A percentile compares a stretch with the other conserved stretches of the same genome.
Conservation (phyloP, 2,329 filamentous ascomycete genomes). For the Neocucurbitaria cava region DNA sequence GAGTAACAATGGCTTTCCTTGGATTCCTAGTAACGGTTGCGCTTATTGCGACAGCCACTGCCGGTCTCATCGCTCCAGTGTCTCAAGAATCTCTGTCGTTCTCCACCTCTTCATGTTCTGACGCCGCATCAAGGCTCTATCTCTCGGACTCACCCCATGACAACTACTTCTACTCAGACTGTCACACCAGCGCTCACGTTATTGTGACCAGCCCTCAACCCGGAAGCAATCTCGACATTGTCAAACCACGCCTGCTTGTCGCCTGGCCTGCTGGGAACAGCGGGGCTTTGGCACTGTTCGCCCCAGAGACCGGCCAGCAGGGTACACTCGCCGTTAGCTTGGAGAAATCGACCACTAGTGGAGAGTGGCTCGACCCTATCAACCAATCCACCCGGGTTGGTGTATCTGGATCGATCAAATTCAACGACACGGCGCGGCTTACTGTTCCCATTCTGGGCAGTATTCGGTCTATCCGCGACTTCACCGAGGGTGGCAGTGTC, state of each 20-base stretch:
- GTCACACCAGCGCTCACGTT: constrained; percentile 64
- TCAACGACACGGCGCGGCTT: constrained; percentile 65
- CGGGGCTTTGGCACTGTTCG: constrained; percentile 64
- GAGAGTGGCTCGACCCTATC: constrained; percentile 57
- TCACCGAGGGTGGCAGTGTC: constrained; percentile 64
- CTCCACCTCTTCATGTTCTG: constrained; percentile 9
- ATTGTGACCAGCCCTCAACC: constrained; percentile 65
- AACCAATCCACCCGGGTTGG: constrained; percentile 56
- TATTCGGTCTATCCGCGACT: constrained; percentile 68
- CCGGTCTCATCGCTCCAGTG: not conserved
- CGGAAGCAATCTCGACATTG: constrained; percentile 61
- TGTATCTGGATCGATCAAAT: constrained; percentile 60
- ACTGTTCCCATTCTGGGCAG: constrained; percentile 66
- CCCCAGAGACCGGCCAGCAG: constrained; percentile 60
- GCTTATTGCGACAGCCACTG: not conserved
- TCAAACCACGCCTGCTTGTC: constrained; percentile 63
- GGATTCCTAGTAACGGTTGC: not conserved
- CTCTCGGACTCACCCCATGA: constrained; percentile 66
- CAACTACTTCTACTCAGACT: constrained; percentile 72
- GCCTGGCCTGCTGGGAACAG: constrained; percentile 73
- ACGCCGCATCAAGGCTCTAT: constrained; percentile 43
- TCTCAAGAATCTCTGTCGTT: not conserved
- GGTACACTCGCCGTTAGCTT: constrained; percentile 62
- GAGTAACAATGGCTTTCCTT: not conserved
- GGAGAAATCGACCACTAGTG: constrained; percentile 55